phyloP scores from a whole-genome alignment of 129 eudicot species.

The Lonicera japonica region DNA sequence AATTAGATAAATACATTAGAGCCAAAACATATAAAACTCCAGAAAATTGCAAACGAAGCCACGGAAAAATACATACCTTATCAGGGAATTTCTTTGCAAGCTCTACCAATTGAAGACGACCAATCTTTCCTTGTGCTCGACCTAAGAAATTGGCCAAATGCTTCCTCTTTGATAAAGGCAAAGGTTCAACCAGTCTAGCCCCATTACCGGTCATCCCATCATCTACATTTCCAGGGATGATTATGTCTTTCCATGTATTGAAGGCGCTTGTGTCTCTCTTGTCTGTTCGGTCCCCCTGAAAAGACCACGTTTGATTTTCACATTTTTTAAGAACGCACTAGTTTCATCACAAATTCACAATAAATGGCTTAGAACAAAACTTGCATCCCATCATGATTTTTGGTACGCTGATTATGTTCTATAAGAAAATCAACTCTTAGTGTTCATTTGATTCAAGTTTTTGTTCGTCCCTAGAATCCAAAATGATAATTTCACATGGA shows the following conservation, averaged over 20 bases:
- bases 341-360: no score
- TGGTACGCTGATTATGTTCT: no score
- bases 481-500: no score
- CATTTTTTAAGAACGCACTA: neutral
- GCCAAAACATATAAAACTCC: neutral
- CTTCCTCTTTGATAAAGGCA: constrained; percentile 77
- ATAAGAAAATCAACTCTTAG: no score
- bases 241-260: constrained; percentile 96
- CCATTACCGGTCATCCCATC: constrained; percentile 78
- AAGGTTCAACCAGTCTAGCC: constrained; percentile 58
- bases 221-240: constrained; percentile 93
- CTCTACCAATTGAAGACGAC: constrained; percentile 80
- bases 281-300: constrained; percentile 94
- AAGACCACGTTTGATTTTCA: neutral
- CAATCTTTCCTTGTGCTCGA: constrained; percentile 90
- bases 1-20: neutral
- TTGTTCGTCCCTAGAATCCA: no score
- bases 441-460: no score
- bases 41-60: neutral
- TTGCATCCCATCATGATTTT: no score
- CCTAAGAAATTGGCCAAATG: constrained; percentile 82
- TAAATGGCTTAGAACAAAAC: no score
- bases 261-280: constrained; percentile 89
- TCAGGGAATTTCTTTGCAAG: constrained; percentile 75
- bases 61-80: constrained; percentile 43